A percentile compares a stretch with the other conserved stretches of the same genome.
These are phyloP conservation scores for Fraxinus xanthoxyloides DNA, from an alignment of 305 asterid genomes.

Conservation along the genomic window DNA sequence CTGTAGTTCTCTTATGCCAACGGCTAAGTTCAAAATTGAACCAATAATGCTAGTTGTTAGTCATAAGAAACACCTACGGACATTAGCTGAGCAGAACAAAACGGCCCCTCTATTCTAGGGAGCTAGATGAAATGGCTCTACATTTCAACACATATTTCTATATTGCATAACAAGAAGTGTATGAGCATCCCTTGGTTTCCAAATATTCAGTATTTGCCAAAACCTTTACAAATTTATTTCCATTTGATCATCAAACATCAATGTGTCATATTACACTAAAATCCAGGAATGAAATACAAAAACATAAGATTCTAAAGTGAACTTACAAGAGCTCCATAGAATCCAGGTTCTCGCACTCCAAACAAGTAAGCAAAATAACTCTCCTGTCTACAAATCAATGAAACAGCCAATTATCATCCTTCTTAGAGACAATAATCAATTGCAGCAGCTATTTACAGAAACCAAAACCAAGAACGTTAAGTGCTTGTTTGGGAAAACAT, in stretches of 20 bases:
- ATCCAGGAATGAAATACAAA: slow-evolving; percentile 13
- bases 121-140: slow-evolving; percentile 13
- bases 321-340: slow-evolving; percentile 94
- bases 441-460: not conserved
- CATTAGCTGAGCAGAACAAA: slow-evolving; percentile 5
- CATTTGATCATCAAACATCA: slow-evolving; percentile 5
- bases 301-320: slow-evolving; percentile 4
- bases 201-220: slow-evolving; percentile 15
- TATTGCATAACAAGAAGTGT: not conserved
- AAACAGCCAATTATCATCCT: slow-evolving; percentile 17
- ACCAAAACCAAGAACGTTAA: not conserved
- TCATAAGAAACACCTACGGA: not conserved
- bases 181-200: not conserved
- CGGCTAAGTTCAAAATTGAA: not conserved
- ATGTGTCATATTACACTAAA: not conserved
- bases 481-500: not conserved
- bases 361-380: slow-evolving; percentile 97
- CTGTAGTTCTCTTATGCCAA: not conserved
- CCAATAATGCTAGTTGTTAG: not conserved
- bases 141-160: not conserved
- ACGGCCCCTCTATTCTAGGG: not conserved
- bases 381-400: slow-evolving; percentile 66
- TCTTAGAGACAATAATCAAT: slow-evolving; percentile 5
- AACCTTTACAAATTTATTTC: not conserved
- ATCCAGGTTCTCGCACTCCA: slow-evolving; percentile 95